Conservation (phyloP, 176 grass and related monocot genomes). For the Rhynchospora tenuis region DNA sequence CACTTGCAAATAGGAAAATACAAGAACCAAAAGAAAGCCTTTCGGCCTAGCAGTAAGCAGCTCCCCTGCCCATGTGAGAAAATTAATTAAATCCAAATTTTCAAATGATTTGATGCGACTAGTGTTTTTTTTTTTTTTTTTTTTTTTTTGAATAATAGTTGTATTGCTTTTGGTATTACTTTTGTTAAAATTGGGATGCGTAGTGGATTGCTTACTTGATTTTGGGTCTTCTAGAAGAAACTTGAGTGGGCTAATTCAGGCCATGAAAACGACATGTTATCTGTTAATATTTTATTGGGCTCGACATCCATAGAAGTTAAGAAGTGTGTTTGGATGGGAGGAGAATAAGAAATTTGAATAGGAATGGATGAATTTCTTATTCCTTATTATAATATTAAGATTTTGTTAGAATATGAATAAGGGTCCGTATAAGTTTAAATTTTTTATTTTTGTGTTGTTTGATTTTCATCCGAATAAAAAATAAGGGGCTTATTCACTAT, state of each 20-base stretch:
- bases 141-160: background rate
- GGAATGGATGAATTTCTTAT: no score
- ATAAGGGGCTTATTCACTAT: no score
- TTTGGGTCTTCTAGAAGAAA: background rate
- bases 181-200: background rate
- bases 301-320: background rate
- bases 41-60: background rate
- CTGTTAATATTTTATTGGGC: background rate
- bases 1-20: background rate
- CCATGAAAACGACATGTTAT: background rate
- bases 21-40: background rate
- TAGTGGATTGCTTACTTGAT: background rate
- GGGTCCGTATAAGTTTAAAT: no score
- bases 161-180: background rate
- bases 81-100: background rate
- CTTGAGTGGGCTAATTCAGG: background rate
- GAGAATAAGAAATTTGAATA: no score
- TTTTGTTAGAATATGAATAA: no score
- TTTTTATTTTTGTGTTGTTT: no score
- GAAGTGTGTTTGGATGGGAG: no score
- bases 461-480: no score
- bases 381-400: no score
- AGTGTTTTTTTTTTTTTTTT: no score
- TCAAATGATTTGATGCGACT: background rate
- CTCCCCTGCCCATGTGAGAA: background rate